A percentile compares a stretch with the other conserved stretches of the same genome.
phyloP scores from a whole-genome alignment of 2,329 filamentous ascomycete genomes.

The Didymella sp. region DNA sequence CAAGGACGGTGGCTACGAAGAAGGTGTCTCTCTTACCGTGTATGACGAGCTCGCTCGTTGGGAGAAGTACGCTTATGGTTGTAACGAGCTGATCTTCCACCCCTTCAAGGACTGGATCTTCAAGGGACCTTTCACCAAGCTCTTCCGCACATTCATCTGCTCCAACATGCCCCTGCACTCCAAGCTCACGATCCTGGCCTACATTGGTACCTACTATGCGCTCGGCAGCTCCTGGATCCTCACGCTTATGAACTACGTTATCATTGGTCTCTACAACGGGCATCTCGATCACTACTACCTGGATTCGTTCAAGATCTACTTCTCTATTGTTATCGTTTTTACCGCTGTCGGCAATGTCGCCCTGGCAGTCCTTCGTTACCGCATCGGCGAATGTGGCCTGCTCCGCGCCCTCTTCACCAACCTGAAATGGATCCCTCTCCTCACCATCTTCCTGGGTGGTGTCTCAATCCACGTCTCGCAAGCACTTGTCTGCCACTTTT shows the following conservation, averaged over 20 bases:
- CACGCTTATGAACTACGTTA: slow-evolving; percentile 72
- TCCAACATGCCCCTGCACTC: slow-evolving; percentile 69
- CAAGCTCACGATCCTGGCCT: slow-evolving; percentile 74
- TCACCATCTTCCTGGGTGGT: slow-evolving; percentile 83
- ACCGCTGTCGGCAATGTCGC: slow-evolving; percentile 66
- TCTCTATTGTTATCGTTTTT: slow-evolving; percentile 70
- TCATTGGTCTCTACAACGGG: slow-evolving; percentile 74
- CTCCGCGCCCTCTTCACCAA: slow-evolving; percentile 62
- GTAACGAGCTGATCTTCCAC: slow-evolving; percentile 74
- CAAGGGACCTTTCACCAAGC: slow-evolving; percentile 68
- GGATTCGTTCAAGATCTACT: slow-evolving; percentile 73
- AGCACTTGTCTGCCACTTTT: slow-evolving; percentile 81
- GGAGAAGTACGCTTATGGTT: slow-evolving; percentile 75
- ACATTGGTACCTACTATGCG: slow-evolving; percentile 75
- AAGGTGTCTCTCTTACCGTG: slow-evolving; percentile 75
- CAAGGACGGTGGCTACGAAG: slow-evolving; percentile 73
- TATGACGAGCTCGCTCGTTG: slow-evolving; percentile 75
- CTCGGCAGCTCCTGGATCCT: slow-evolving; percentile 72
- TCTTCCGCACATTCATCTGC: slow-evolving; percentile 67
- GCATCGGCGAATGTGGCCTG: slow-evolving; percentile 62
- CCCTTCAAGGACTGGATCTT: slow-evolving; percentile 68
- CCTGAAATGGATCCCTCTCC: slow-evolving; percentile 68
- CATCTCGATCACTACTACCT: slow-evolving; percentile 82
- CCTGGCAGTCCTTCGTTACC: slow-evolving; percentile 69
- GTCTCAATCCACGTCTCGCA: slow-evolving; percentile 81